Conservation (phyloP, 139 green algal species). For the Pycnococcus provasolii region DNA sequence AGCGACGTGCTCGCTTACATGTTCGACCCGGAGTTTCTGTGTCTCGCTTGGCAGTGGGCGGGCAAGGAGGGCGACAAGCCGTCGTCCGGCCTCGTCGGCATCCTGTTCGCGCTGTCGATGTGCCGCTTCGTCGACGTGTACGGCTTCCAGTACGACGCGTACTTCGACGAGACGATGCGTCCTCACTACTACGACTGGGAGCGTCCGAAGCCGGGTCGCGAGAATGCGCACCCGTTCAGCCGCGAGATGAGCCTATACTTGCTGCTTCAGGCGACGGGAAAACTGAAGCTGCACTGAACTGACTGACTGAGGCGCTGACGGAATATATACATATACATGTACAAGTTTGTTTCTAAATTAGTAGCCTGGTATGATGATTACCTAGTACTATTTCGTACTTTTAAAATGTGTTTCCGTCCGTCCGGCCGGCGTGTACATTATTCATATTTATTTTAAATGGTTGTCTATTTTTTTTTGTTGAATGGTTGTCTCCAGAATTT, state of each 20-base stretch:
- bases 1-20: slow-evolving; percentile 9
- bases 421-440: too few species aligned
- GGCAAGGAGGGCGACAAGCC: slow-evolving; percentile 12
- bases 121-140: slow-evolving; percentile 27
- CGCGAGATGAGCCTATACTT: slow-evolving; percentile 15
- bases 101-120: slow-evolving; percentile 24
- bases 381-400: too few species aligned
- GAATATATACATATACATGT: too few species aligned
- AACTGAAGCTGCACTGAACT: slow-evolving; percentile 12
- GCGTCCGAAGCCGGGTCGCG: slow-evolving; percentile 24
- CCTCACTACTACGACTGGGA: slow-evolving; percentile 35
- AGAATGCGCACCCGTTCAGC: slow-evolving; percentile 24
- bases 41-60: slow-evolving; percentile 25
- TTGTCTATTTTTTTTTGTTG: too few species aligned
- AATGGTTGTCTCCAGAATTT: too few species aligned
- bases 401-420: too few species aligned
- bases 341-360: too few species aligned
- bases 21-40: slow-evolving; percentile 30
- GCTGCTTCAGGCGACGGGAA: slow-evolving; percentile 7
- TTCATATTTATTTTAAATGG: too few species aligned
- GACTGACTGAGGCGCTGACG: too few species aligned
- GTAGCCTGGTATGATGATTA: too few species aligned
- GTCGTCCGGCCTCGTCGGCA: slow-evolving; percentile 19
- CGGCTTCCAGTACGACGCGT: slow-evolving; percentile 19
- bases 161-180: slow-evolving; percentile 15